Percentiles rank a stretch among this genome's conserved stretches.
These are phyloP conservation scores for Ephemerocybe angulata DNA, from an alignment of 768 basidiomycete genomes.

Conservation along the genomic window DNA sequence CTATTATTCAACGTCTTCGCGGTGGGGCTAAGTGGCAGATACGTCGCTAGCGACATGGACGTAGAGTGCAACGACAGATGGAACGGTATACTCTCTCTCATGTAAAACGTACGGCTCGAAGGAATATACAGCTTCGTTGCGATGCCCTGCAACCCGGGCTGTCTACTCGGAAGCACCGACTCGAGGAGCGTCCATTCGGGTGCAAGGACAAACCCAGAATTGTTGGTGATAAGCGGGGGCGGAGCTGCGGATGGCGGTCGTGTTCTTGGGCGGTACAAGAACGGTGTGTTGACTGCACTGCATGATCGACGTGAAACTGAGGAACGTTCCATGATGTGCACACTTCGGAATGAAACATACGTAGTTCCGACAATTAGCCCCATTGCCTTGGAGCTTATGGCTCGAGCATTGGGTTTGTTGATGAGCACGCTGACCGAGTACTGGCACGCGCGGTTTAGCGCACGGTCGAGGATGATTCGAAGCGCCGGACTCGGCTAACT, in stretches of 20 bases:
- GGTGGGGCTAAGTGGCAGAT: constrained; percentile 56
- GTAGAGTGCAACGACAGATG: constrained; percentile 58
- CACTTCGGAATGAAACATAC: no score
- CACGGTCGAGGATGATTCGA: background rate
- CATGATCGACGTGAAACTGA: no score
- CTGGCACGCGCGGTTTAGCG: constrained; percentile 18
- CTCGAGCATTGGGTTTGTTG: constrained; percentile 43
- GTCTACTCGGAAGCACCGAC: constrained; percentile 37
- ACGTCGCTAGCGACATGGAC: constrained; percentile 52
- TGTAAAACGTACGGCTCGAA: constrained; percentile 54
- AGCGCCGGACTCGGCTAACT: constrained; percentile 11
- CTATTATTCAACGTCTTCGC: constrained; percentile 26
- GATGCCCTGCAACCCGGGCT: constrained; percentile 38
- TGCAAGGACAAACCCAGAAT: constrained; percentile 39
- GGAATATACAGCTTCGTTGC: constrained; percentile 48
- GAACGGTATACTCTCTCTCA: constrained; percentile 62
- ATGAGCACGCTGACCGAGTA: constrained; percentile 57
- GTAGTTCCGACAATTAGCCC: constrained; percentile 49
- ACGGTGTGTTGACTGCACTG: constrained; percentile 56
- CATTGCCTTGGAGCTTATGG: constrained; percentile 51
- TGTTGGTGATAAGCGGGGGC: constrained; percentile 12
- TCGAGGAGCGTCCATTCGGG: constrained; percentile 51
- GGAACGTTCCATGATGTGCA: no score
- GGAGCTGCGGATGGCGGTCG: constrained; percentile 54
- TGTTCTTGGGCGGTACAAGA: constrained; percentile 64